These are phyloP conservation scores for Boletellus sp. DNA, from an alignment of 1,284 basidiomycete species.

Conservation along the genomic window DNA sequence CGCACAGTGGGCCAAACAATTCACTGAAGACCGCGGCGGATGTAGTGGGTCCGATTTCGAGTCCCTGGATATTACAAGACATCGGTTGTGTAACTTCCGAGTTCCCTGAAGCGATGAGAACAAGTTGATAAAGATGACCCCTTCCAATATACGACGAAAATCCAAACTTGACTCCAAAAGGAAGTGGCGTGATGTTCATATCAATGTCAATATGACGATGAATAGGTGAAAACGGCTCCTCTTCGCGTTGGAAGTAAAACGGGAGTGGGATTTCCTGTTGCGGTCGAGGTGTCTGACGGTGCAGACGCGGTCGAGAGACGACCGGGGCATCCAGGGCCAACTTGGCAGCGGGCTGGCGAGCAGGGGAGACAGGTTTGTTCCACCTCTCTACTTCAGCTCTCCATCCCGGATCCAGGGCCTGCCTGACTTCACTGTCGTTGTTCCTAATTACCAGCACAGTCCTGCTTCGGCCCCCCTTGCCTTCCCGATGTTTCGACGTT, in stretches of 20 bases:
- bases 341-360: slow-evolving; percentile 11
- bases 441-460: slow-evolving; percentile 31
- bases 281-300: slow-evolving; percentile 14
- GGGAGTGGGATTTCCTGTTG: slow-evolving; percentile 14
- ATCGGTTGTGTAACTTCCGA: slow-evolving; percentile 25
- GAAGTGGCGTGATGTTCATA: slow-evolving; percentile 47
- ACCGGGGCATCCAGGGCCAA: background rate
- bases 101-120: slow-evolving; percentile 35
- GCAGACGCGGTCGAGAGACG: slow-evolving; percentile 12
- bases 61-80: slow-evolving; percentile 33
- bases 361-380: slow-evolving; percentile 23
- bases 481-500: slow-evolving; percentile 23
- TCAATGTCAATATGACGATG: slow-evolving; percentile 39
- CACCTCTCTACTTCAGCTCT: slow-evolving; percentile 33
- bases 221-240: slow-evolving; percentile 1
- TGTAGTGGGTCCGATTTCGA: slow-evolving; percentile 42
- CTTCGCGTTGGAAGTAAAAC: slow-evolving; percentile 14
- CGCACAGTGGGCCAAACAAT: slow-evolving; percentile 42
- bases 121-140: slow-evolving; percentile 55
- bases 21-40: slow-evolving; percentile 36
- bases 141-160: slow-evolving; percentile 49
- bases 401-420: slow-evolving; percentile 42
- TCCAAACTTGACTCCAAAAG: slow-evolving; percentile 49
- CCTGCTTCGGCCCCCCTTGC: slow-evolving; percentile 5
- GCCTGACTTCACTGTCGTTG: slow-evolving; percentile 43